Evolutionary conservation across 2,329 filamentous ascomycete species (phyloP), one percentile per base, ranked within the genome.

Genomic region (Talaromyces sp.): DNA sequence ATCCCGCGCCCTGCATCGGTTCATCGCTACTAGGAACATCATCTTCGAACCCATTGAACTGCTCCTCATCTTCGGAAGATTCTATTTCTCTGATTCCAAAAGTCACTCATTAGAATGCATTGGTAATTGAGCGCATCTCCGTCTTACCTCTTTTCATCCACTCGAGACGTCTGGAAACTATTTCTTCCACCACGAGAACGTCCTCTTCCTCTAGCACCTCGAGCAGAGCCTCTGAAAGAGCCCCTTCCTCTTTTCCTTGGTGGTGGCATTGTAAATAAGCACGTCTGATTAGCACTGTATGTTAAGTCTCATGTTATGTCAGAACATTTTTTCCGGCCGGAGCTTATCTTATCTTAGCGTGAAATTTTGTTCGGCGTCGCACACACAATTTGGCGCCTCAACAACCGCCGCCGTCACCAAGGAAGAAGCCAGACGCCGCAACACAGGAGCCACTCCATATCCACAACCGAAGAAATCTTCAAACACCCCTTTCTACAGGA

Each of bases 301-400:
- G 6, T 3, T 28, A 28, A 6, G 28, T 18, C 3, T n/a, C 21
- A 31, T 14, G 37, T 63, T 46, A 23, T 60, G 48, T 16, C 33
- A n/a, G 28, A 42, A 46, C 39, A 52, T 37, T 67, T 66, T 65
- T 66, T 25, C 63, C 39, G 23, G 54, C 16, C n/a, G 42, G 40
- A 28, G 64, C 71, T 77, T 77, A 78, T 77, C 76, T 79, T 79
- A 79, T 79, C 76, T 79, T 79, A 79, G 77, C 76, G 77, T 73
- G 75, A 77, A 78, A 78, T 75, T 77, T 77, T 72, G 64, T 62
- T 56, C 66, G 37, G 61, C 50, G 64, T 56, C 65, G 65, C 75
- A 77, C 76, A 78, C 75, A 77, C 73, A 77, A 73, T 73, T 73
- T 70, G 69, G 69, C 69, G 69, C 68, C 66, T 52, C 68, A 68